Percentiles rank a stretch among this genome's conserved stretches.
Evolutionary conservation across 2,329 filamentous ascomycete genomes (phyloP).

Genomic region (Botrytis paeoniae): DNA sequence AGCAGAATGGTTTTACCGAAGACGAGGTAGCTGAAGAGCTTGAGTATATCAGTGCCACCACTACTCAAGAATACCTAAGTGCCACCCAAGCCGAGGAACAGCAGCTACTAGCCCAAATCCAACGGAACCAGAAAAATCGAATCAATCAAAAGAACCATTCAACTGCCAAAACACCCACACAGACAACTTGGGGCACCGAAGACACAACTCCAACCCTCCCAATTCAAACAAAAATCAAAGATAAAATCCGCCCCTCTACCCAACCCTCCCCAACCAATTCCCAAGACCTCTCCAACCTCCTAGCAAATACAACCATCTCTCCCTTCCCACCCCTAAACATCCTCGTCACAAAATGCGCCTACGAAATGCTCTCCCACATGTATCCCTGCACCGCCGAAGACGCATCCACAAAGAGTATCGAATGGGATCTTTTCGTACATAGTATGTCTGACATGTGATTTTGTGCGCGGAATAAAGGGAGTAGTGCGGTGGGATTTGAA

Average conservation of each 20-base stretch:
- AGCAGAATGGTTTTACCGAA: not conserved
- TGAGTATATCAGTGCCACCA: not conserved
- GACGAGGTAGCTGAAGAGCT: not conserved
- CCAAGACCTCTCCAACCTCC: not conserved
- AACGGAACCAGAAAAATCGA: not conserved
- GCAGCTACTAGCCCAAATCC: not conserved
- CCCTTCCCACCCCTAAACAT: not conserved
- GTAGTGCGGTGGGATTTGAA: constrained; percentile 7
- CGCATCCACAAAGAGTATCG: not conserved
- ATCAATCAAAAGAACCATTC: not conserved
- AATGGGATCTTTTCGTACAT: constrained; percentile 8
- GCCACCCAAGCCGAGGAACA: not conserved
- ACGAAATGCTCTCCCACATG: not conserved
- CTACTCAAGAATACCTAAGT: not conserved
- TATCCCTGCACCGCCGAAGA: not conserved
- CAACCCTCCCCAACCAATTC: fast-evolving
- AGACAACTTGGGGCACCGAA: not conserved
- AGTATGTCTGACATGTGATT: constrained; percentile 21
- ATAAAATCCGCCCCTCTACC: not conserved
- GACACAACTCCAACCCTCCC: not conserved
- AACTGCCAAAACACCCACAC: not conserved
- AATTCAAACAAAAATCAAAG: not conserved
- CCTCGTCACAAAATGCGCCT: not conserved
- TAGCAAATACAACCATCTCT: not conserved
- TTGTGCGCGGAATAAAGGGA: constrained; percentile 1